Percentiles rank a stretch among this genome's conserved stretches.
These are phyloP conservation scores for Mucor mucedo DNA, from an alignment of 371 early-diverging fungal genomes.

Conservation along the genomic window DNA sequence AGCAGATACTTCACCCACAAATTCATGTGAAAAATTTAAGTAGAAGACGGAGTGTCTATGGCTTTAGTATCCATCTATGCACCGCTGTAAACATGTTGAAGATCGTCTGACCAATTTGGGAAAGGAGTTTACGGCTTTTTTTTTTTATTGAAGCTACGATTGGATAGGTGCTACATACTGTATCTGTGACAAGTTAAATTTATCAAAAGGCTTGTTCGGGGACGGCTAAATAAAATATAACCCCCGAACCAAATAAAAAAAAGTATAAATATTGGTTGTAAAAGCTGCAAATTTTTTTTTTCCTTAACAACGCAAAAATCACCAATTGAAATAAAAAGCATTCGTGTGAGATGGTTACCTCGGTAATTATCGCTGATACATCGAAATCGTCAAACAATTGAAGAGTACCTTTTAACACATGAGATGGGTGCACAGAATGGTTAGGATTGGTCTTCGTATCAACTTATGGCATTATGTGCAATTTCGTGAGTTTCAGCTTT, in stretches of 20 bases:
- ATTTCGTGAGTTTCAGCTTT: conserved; percentile 35
- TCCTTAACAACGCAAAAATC: conserved; percentile 33
- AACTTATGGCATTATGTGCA: conserved; percentile 37
- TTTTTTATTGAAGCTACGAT: too few relatives aligned
- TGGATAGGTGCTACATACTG: too few relatives aligned
- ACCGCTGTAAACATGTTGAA: too few relatives aligned
- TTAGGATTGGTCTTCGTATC: conserved; percentile 37
- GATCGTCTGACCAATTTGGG: too few relatives aligned
- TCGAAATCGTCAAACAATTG: conserved; percentile 47
- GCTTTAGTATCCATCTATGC: too few relatives aligned
- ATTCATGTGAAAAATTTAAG: too few relatives aligned
- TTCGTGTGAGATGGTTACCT: conserved; percentile 41
- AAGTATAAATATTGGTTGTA: conserved; percentile 22
- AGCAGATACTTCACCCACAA: too few relatives aligned
- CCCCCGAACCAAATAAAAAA: conserved; percentile 2
- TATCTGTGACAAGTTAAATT: not conserved
- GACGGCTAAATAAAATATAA: not conserved
- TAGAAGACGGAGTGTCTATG: too few relatives aligned
- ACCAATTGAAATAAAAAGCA: conserved; percentile 42
- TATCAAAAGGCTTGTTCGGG: not conserved
- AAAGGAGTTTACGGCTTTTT: too few relatives aligned
- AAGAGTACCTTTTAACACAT: conserved; percentile 28
- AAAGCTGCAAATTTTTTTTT: conserved; percentile 16
- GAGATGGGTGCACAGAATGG: conserved; percentile 39
- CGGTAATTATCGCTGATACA: conserved; percentile 38